Evolutionary conservation across 148 eudicot species (phyloP), one percentile per base, ranked within the genome.

Genomic region (Fagopyrum tataricum): DNA sequence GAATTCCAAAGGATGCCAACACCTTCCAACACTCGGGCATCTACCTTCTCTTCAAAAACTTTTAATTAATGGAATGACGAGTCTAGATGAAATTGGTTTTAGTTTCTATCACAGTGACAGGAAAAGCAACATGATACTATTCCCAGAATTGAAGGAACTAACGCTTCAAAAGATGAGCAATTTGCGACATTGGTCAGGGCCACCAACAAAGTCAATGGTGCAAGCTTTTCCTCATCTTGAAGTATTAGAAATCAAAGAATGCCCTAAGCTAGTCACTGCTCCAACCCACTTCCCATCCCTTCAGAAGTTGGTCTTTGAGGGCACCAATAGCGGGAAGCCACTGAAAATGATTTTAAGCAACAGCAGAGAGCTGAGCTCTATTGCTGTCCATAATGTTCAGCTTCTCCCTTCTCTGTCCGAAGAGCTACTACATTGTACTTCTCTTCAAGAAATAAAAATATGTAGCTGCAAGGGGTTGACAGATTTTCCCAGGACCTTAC

Each of bases 211-310:
- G 3, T 51, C 56, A 51, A 7, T 6, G n/a, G 15, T 52, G 7
- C n/a, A 0, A 15, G 56, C 56, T 52, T 52, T 52, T 52, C 56
- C 56, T 52, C 18, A 20, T 52, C 56, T 52, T 52, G 56, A 14
- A 17, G 56, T 52, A 52, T 15, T 52, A 52, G 56, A 17, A 1
- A 52, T 52, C 56, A n/a, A 52, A 52, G 56, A 52, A 52, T 52
- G 56, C 56, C 56, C 56, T 7, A 52, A 17, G 1, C 21, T 52
- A 20, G 7, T 52, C 18, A 52, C 56, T 52, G 17, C 20, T 17
- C 56, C 56, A 52, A 52, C 56, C 56, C 56, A 52, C 18, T 52
- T 52, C 20, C 21, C 56, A n/a, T 52, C 56, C 56, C 56, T 52
- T 14, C 56, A 13, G 55, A 51, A 51, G 55, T 18, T 51, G 55